Evolutionary conservation across 768 basidiomycete species (phyloP).

Genomic region (Macrolepiota albuminosa): DNA sequence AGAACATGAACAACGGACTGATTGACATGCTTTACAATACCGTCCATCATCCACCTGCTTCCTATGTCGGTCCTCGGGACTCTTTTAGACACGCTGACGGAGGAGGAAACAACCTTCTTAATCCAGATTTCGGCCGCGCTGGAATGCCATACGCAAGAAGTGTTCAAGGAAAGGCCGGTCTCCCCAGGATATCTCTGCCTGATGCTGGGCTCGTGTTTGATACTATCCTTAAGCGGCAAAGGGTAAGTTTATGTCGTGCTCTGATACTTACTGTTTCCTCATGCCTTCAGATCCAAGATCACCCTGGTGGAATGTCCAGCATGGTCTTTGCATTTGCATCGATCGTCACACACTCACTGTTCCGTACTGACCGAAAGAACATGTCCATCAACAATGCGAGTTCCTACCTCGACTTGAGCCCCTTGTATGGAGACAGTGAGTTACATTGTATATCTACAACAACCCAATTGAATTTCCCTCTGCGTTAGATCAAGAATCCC

Average conservation of each 20-base stretch:
- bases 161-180: conserved; percentile 38
- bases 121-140: conserved; percentile 44
- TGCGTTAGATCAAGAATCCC: conserved; percentile 27
- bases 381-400: conserved; percentile 46
- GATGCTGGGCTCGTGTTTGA: conserved; percentile 63
- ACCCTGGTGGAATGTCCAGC: conserved; percentile 55
- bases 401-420: conserved; percentile 53
- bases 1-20: conserved; percentile 19
- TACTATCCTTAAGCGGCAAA: conserved; percentile 40
- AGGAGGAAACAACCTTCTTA: conserved; percentile 39
- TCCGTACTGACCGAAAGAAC: conserved; percentile 41
- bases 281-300: conserved; percentile 19
- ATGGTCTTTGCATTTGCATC: conserved; percentile 65
- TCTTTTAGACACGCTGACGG: conserved; percentile 47
- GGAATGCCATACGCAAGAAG: conserved; percentile 50
- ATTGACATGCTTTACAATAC: conserved; percentile 51
- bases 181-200: conserved; percentile 41
- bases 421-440: conserved; percentile 49
- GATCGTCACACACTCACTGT: conserved; percentile 40
- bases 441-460: background rate
- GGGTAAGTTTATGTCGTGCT: conserved; percentile 21
- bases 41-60: conserved; percentile 46
- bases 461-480: background rate
- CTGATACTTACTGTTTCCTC: conserved; percentile 1
- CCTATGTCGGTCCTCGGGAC: conserved; percentile 28